These are phyloP conservation scores for Trematosphaeria pertusa DNA, from an alignment of 2,329 filamentous ascomycete genomes.

Conservation along the genomic window DNA sequence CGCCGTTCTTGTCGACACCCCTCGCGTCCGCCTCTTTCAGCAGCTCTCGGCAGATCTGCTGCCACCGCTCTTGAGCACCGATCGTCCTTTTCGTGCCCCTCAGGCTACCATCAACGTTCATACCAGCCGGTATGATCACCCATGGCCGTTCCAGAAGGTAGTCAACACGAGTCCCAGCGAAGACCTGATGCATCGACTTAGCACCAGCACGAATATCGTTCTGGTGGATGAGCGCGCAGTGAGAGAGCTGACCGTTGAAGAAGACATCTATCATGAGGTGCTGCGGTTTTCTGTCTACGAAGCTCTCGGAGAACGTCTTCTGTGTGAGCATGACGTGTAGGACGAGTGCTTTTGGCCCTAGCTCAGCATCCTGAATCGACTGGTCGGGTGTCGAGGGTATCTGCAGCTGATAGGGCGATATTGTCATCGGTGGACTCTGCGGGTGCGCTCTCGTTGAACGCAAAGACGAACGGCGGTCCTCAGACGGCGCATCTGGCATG, in stretches of 20 bases:
- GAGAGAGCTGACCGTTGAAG: constrained; percentile 54
- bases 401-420: too few relatives aligned
- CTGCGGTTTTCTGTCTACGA: constrained; percentile 24
- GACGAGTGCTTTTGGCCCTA: constrained; percentile 31
- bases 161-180: constrained; percentile 50
- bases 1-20: constrained; percentile 41
- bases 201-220: constrained; percentile 25
- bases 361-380: background rate
- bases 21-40: constrained; percentile 42
- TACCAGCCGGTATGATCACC: constrained; percentile 45
- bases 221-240: constrained; percentile 34
- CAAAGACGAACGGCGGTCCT: too few relatives aligned
- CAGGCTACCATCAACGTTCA: constrained; percentile 29
- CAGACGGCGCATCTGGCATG: background rate
- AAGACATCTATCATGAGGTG: constrained; percentile 57
- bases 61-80: constrained; percentile 39
- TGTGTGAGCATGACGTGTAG: constrained; percentile 41
- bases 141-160: constrained; percentile 54
- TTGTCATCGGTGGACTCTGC: too few relatives aligned
- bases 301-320: constrained; percentile 36
- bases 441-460: too few relatives aligned
- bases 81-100: constrained; percentile 11
- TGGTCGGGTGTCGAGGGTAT: background rate
- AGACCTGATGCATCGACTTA: constrained; percentile 34
- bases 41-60: constrained; percentile 37